Conservation (phyloP, 139 green algal species). For the Auxenochlorella pyrenoidosa region DNA sequence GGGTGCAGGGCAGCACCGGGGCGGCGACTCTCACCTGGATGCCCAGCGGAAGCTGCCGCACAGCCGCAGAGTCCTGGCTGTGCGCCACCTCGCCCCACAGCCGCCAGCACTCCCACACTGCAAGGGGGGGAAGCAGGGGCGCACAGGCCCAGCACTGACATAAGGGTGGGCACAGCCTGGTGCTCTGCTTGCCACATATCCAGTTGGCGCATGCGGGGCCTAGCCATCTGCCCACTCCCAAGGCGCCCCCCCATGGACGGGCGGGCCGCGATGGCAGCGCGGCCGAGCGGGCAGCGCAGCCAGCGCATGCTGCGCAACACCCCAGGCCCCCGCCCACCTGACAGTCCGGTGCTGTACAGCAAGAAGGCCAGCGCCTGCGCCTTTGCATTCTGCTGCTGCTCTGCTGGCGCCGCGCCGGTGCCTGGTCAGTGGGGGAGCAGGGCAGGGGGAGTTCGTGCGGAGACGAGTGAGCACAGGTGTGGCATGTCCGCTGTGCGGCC, state of each 20-base stretch:
- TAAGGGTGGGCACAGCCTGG: not conserved
- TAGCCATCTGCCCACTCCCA: no score
- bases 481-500: no score
- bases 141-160: not conserved
- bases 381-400: constrained; percentile 25
- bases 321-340: not conserved
- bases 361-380: constrained; percentile 56
- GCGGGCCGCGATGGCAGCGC: no score
- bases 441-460: no score
- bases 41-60: constrained; percentile 15
- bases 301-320: not conserved
- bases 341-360: constrained; percentile 36
- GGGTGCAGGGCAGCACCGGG: not conserved
- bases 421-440: not conserved
- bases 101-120: constrained; percentile 38
- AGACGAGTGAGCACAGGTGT: no score
- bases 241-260: no score
- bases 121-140: not conserved
- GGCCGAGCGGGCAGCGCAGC: no score
- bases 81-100: constrained; percentile 45
- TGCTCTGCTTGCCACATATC: not conserved
- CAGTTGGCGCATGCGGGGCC: not conserved
- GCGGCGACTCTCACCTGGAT: not conserved
- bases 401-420: not conserved
- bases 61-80: not conserved